A percentile compares a stretch with the other conserved stretches of the same genome.
phyloP scores from a whole-genome alignment of 345 rosid species.

The Brassica carinata region DNA sequence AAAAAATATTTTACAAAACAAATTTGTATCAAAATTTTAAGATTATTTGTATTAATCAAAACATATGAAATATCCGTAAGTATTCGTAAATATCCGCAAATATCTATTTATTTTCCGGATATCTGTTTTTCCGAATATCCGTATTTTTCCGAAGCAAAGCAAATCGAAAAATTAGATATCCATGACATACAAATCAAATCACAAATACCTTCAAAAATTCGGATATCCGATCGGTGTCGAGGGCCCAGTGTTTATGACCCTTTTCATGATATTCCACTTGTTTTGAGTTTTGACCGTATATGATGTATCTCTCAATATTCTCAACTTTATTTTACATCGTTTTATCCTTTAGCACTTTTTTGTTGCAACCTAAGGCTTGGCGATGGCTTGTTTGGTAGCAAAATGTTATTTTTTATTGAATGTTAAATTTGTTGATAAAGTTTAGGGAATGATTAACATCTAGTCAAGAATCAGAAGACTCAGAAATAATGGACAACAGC shows the following conservation, averaged over 20 bases:
- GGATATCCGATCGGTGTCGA: no score
- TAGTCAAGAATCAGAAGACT: not conserved
- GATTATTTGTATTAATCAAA: no score
- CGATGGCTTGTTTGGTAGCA: not conserved
- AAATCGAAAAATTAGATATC: no score
- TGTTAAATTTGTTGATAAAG: not conserved
- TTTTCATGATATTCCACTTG: slow-evolving; percentile 36
- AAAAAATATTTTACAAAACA: no score
- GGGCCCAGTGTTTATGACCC: not conserved
- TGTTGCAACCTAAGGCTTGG: slow-evolving; percentile 21
- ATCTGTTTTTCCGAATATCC: no score
- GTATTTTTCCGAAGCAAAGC: no score
- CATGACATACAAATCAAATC: no score
- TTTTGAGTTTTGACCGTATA: slow-evolving; percentile 19
- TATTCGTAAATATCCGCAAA: no score
- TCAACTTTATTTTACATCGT: slow-evolving; percentile 9
- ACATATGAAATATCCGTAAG: no score
- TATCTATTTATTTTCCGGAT: no score
- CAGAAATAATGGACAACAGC: not conserved
- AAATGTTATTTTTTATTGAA: not conserved
- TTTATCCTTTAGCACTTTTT: slow-evolving; percentile 12
- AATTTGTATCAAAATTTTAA: no score
- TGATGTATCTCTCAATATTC: not conserved
- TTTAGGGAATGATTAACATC: not conserved
- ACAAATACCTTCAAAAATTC: no score